A percentile compares a stretch with the other conserved stretches of the same genome.
phyloP scores from a whole-genome alignment of 2,329 filamentous ascomycete species.

The Pyrenophora seminiperda region DNA sequence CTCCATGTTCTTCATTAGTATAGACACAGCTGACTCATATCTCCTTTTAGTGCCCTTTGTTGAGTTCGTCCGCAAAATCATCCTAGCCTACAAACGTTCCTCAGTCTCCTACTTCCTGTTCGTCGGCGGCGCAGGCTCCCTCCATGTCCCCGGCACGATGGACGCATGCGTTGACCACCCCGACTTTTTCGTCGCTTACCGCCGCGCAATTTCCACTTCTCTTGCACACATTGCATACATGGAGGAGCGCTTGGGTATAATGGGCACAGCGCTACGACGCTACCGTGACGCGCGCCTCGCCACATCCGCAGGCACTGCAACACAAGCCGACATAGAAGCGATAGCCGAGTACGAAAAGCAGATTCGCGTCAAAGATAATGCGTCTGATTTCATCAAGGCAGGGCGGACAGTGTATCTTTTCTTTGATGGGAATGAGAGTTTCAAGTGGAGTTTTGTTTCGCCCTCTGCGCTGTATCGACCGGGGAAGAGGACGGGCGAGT shows the following conservation, averaged over 20 bases:
- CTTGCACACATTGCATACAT: slow-evolving; percentile 44
- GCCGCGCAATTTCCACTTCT: slow-evolving; percentile 42
- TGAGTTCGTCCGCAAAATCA: slow-evolving; percentile 42
- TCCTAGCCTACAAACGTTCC: slow-evolving; percentile 39
- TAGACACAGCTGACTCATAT: too few species aligned
- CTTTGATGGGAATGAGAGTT: slow-evolving; percentile 42
- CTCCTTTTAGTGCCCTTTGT: slow-evolving; percentile 39
- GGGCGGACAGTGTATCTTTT: slow-evolving; percentile 45
- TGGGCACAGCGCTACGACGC: slow-evolving; percentile 31
- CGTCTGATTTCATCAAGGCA: slow-evolving; percentile 41
- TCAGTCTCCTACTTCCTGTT: slow-evolving; percentile 41
- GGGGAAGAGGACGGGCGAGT: slow-evolving; percentile 40
- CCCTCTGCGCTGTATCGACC: slow-evolving; percentile 44
- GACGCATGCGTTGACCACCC: slow-evolving; percentile 39
- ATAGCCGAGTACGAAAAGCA: slow-evolving; percentile 34
- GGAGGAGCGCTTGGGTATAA: slow-evolving; percentile 42
- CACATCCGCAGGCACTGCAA: slow-evolving; percentile 18
- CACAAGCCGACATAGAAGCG: slow-evolving; percentile 16
- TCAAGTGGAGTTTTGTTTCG: slow-evolving; percentile 44
- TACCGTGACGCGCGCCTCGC: slow-evolving; percentile 39
- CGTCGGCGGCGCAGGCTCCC: slow-evolving; percentile 43
- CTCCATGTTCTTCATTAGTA: too few species aligned
- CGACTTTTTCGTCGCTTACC: slow-evolving; percentile 44
- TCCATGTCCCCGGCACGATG: slow-evolving; percentile 33
- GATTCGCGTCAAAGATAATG: slow-evolving; percentile 31